Base-by-base conservation (phyloP, 2,329 filamentous ascomycete species). In the Fragosphaeria purpurea region DNA sequence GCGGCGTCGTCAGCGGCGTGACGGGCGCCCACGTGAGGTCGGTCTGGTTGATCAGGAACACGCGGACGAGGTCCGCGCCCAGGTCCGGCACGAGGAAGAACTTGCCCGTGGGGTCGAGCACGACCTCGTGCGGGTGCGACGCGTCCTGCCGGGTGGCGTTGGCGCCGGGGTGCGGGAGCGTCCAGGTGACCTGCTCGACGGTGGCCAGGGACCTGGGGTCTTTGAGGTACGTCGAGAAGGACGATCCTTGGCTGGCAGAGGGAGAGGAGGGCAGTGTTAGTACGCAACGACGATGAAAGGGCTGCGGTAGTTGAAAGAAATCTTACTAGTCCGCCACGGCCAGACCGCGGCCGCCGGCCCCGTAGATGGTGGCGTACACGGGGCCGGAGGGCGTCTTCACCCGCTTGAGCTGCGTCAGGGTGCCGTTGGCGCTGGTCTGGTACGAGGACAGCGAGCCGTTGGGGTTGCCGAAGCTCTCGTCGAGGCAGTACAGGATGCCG, bases 51-150 rank as follows among this genome's bases (percentile, higher is more conserved):
- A 83, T 70, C 50, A 66, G 60, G 62, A 77, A 86, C 51, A 69
- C 65, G 55, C 77, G 79, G 45, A 86, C 63, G 6, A 79, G 59
- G 58, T 87, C 84, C 51, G 76, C 72, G 41, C 83, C 80, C 5
- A 89, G 71, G 57, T 87, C 84, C 1, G 83, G 82, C 7, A 80
- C 73, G 7, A 86, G 59, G 33, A 86, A 58, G 62, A 76, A 87
- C n/a, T 70, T 59, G 6, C 75, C 76, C 2, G 78, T 83, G 6
- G 83, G 83, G 61, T 87, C 83, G 37, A 83, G 61, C 47, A 84
- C 62, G n/a, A 77, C 74, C 60, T 83, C 67, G 63, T 86, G 83
- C 13, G 82, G 81, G 60, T 83, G 80, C 3, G 82, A 69, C 6
- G 72, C 68, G 41, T 76, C 69, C 63, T 85, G 79, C 47, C 77